Conservation (phyloP, 192 early-diverging fungal species). For the Haplosporangium gracile region DNA sequence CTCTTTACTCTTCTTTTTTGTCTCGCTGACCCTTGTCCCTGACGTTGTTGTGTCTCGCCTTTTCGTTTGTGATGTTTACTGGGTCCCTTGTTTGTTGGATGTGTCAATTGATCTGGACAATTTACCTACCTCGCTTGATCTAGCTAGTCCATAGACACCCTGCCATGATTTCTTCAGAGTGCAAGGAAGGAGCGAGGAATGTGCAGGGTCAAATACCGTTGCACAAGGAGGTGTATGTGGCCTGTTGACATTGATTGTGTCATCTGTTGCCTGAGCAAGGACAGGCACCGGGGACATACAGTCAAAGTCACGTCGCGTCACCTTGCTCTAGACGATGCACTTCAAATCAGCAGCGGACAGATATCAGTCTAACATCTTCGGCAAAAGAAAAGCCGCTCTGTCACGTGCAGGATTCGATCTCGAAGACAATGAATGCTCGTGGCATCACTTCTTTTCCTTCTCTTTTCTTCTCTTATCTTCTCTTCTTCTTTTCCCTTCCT, state of each 20-base stretch:
- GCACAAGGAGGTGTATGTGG: not conserved
- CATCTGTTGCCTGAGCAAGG: not conserved
- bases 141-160: not conserved
- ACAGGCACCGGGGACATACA: not conserved
- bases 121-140: not conserved
- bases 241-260: not conserved
- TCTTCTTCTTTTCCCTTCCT: not conserved
- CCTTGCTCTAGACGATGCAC: not conserved
- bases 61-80: not conserved
- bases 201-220: not conserved
- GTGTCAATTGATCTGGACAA: not conserved
- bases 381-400: not conserved
- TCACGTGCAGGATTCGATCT: not conserved
- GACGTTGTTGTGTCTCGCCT: not conserved
- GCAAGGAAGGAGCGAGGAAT: not conserved
- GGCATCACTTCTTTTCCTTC: not conserved
- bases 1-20: not conserved
- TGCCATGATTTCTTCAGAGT: not conserved
- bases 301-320: not conserved
- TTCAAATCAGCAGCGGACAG: not conserved
- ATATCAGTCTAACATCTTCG: not conserved
- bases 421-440: not conserved
- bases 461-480: not conserved
- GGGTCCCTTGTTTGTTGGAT: not conserved
- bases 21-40: not conserved